Conservation (phyloP, 2,329 filamentous ascomycete species). For the Colletotrichum tropicale region DNA sequence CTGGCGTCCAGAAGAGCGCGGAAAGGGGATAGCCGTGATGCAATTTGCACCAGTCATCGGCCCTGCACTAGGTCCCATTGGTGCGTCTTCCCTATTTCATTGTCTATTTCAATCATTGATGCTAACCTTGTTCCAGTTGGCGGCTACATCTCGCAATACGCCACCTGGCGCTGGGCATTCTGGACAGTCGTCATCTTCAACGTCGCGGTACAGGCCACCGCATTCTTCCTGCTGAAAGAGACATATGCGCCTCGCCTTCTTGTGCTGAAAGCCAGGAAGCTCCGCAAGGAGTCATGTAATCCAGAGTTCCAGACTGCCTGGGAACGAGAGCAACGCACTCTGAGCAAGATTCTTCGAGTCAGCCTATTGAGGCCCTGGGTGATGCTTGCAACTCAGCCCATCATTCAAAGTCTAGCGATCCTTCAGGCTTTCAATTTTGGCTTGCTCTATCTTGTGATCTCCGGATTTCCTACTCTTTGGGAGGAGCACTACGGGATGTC, state of each 20-base stretch:
- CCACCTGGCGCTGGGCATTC: constrained; percentile 51
- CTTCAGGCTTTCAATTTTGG: constrained; percentile 67
- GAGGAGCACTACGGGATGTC: constrained; percentile 56
- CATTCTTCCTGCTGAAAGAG: constrained; percentile 38
- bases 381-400: constrained; percentile 62
- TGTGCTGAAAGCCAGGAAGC: constrained; percentile 30
- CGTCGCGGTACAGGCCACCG: constrained; percentile 35
- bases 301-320: constrained; percentile 35
- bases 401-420: constrained; percentile 59
- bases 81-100: background rate
- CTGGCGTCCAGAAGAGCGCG: constrained; percentile 49
- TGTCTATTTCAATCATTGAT: background rate
- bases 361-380: constrained; percentile 60
- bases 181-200: constrained; percentile 48
- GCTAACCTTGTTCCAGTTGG: constrained; percentile 29
- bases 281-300: constrained; percentile 36
- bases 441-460: constrained; percentile 66
- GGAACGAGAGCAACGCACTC: constrained; percentile 38
- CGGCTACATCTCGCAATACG: constrained; percentile 38
- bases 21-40: constrained; percentile 40
- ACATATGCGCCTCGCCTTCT: constrained; percentile 43
- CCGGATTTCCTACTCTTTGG: constrained; percentile 67
- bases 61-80: constrained; percentile 52
- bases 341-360: constrained; percentile 25
- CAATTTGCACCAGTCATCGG: constrained; percentile 44